Evolutionary conservation across 2,329 filamentous ascomycete species (phyloP).

Genomic region (Neonectria ditissima): DNA sequence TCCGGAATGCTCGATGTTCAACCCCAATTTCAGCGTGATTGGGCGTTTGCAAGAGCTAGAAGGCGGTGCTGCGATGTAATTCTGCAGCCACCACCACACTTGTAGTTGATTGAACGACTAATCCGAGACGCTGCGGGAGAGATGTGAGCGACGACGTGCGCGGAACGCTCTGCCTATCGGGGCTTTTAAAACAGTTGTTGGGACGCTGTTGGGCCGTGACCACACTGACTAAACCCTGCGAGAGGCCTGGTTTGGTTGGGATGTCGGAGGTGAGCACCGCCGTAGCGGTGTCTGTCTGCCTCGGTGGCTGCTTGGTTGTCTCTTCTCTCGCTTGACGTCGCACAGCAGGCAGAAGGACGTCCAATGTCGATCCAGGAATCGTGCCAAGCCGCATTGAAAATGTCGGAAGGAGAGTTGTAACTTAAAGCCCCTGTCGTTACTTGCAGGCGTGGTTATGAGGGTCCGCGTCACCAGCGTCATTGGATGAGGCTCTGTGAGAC

Average conservation of each 20-base stretch:
- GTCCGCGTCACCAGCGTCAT: not conserved
- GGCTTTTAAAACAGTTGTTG: slow-evolving; percentile 14
- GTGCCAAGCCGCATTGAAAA: not conserved
- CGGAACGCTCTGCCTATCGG: slow-evolving; percentile 37
- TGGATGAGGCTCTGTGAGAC: not conserved
- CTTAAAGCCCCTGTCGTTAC: not conserved
- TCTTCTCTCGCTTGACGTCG: slow-evolving; percentile 17
- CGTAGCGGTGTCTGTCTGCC: slow-evolving; percentile 29
- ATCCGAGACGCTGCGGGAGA: slow-evolving; percentile 27
- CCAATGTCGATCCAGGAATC: slow-evolving; percentile 6
- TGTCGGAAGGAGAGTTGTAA: not conserved
- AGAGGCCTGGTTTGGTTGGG: slow-evolving; percentile 34
- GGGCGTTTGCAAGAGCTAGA: not conserved
- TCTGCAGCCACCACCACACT: slow-evolving; percentile 4
- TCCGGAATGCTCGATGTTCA: not conserved
- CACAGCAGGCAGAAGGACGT: not conserved
- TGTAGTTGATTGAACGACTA: slow-evolving; percentile 31
- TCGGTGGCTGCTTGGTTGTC: slow-evolving; percentile 39
- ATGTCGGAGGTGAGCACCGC: slow-evolving; percentile 20
- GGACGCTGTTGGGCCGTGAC: slow-evolving; percentile 6
- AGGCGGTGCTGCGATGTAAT: not conserved
- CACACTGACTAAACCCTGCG: slow-evolving; percentile 21
- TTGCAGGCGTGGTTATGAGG: not conserved
- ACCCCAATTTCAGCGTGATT: slow-evolving; percentile 12
- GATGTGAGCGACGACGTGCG: slow-evolving; percentile 25